Conservation (phyloP, 2,329 filamentous ascomycete species). For the Fusarium avenaceum region DNA sequence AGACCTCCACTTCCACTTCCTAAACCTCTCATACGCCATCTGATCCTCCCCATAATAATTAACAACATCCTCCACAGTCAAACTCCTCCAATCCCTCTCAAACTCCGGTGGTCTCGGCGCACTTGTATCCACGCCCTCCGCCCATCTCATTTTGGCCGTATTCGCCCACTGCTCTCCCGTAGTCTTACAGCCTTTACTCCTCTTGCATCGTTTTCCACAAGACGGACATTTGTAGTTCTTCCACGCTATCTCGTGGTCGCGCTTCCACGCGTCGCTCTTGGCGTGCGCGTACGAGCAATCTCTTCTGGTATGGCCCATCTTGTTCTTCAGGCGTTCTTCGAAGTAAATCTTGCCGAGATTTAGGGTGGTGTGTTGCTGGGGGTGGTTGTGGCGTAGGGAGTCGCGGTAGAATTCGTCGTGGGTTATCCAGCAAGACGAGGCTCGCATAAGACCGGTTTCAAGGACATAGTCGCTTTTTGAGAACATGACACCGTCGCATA, state of each 20-base stretch:
- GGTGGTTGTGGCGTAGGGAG: slow-evolving; percentile 7
- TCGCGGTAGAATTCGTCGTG: slow-evolving; percentile 6
- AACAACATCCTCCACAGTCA: slow-evolving; percentile 2
- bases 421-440: neutral
- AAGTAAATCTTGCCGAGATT: neutral
- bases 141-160: neutral
- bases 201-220: slow-evolving; percentile 7
- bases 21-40: neutral
- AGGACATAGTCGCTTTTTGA: slow-evolving; percentile 11
- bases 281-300: neutral
- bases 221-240: neutral
- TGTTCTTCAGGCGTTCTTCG: neutral
- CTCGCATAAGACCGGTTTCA: neutral
- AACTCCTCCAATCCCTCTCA: slow-evolving; percentile 11
- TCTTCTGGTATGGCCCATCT: neutral
- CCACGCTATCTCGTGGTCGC: neutral
- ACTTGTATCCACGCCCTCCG: neutral
- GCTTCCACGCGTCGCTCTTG: slow-evolving; percentile 10
- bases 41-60: neutral
- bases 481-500: slow-evolving; percentile 10
- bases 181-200: neutral
- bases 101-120: slow-evolving; percentile 12
- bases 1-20: slow-evolving; percentile 21
- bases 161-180: slow-evolving; percentile 11
- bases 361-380: neutral